These are phyloP conservation scores for Aureobasidium sp. DNA, from an alignment of 2,329 filamentous ascomycete genomes.

Conservation along the genomic window DNA sequence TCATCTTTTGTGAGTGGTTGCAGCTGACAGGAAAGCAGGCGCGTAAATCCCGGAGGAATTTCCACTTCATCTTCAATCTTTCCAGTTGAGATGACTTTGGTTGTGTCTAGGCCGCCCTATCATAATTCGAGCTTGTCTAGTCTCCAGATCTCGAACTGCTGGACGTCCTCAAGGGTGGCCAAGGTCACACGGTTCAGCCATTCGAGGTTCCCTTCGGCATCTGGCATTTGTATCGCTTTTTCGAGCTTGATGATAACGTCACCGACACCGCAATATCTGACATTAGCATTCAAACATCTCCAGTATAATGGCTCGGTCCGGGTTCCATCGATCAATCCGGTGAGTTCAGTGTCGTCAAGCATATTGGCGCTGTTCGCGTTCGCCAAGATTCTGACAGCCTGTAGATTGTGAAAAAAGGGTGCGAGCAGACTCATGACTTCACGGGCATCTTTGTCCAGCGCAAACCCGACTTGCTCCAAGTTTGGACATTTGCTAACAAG, in stretches of 20 bases:
- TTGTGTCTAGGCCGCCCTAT: background rate
- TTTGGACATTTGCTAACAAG: constrained; percentile 50
- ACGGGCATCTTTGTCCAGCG: constrained; percentile 45
- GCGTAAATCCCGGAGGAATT: too few relatives aligned
- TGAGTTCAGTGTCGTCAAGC: constrained; percentile 17
- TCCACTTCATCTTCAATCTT: too few relatives aligned
- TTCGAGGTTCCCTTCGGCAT: constrained; percentile 22
- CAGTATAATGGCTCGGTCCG: constrained; percentile 29
- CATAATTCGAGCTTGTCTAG: constrained; percentile 31
- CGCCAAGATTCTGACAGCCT: constrained; percentile 34
- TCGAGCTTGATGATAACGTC: constrained; percentile 33
- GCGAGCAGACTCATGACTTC: constrained; percentile 31
- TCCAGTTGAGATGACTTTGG: background rate
- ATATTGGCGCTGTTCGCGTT: constrained; percentile 24
- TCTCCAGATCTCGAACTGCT: constrained; percentile 39
- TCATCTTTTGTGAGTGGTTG: too few relatives aligned
- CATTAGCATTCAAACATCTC: constrained; percentile 28
- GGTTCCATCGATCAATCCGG: constrained; percentile 22
- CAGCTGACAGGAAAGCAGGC: too few relatives aligned
- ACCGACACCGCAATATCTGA: constrained; percentile 33
- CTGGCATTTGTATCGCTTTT: constrained; percentile 18
- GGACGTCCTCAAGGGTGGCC: constrained; percentile 31
- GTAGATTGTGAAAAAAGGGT: constrained; percentile 33
- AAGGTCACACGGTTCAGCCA: constrained; percentile 25
- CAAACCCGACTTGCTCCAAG: constrained; percentile 52